Conservation (phyloP, 208 protist species). For the Leishmania tarentolae region DNA sequence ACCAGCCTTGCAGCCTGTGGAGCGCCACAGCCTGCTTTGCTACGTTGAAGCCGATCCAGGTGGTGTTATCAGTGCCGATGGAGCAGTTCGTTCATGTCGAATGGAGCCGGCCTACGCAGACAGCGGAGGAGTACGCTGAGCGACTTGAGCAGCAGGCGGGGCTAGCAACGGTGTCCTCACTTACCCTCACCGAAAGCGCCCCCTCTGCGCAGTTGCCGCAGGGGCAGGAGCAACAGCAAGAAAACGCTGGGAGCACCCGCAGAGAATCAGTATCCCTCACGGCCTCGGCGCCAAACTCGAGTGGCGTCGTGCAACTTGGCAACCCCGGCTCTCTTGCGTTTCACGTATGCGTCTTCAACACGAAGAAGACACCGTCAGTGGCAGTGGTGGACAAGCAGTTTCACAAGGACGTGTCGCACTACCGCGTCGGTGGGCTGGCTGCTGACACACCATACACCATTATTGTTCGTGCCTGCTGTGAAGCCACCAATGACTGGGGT, state of each 20-base stretch:
- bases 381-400: conserved; percentile 91
- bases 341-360: conserved; percentile 85
- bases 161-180: not conserved
- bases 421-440: conserved; percentile 53
- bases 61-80: conserved; percentile 44
- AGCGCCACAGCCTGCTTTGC: conserved; percentile 75
- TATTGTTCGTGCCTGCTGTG: conserved; percentile 78
- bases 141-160: conserved; percentile 35
- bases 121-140: conserved; percentile 56
- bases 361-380: conserved; percentile 63
- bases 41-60: conserved; percentile 78
- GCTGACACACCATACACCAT: conserved; percentile 81
- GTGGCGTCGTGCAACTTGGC: conserved; percentile 47
- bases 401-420: conserved; percentile 59
- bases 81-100: conserved; percentile 85
- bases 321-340: conserved; percentile 73
- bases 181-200: not conserved
- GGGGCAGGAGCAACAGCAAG: not conserved
- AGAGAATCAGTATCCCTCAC: not conserved
- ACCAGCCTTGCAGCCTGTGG: conserved; percentile 71
- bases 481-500: conserved; percentile 72
- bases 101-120: conserved; percentile 78
- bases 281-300: not conserved
- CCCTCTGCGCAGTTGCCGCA: not conserved
- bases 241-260: not conserved